These are phyloP conservation scores for Pythium chondricola DNA, from an alignment of 352 stramenopile species.

Conservation along the genomic window DNA sequence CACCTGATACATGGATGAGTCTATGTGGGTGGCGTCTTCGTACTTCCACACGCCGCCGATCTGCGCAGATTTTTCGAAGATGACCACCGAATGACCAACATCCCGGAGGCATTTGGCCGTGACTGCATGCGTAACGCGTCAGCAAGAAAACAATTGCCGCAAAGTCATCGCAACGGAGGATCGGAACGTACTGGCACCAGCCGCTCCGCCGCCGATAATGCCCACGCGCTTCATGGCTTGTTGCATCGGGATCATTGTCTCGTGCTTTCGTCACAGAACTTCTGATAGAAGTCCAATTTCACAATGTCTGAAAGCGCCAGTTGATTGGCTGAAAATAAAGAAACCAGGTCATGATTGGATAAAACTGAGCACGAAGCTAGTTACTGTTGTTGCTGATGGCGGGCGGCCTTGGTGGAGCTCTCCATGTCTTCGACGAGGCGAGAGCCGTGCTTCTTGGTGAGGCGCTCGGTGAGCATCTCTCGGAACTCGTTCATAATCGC, in stretches of 20 bases:
- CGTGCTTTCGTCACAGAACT: background rate
- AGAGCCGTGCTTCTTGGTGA: slow-evolving; percentile 86
- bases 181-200: slow-evolving; percentile 58
- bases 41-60: slow-evolving; percentile 82
- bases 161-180: background rate
- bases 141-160: background rate
- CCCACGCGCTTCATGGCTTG: slow-evolving; percentile 30
- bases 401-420: slow-evolving; percentile 40
- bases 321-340: slow-evolving; percentile 14
- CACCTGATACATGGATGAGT: slow-evolving; percentile 73
- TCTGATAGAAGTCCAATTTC: no score
- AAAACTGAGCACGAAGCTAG: background rate
- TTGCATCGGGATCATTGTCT: background rate
- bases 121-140: slow-evolving; percentile 27
- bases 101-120: slow-evolving; percentile 62
- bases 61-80: slow-evolving; percentile 61
- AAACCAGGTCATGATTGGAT: background rate
- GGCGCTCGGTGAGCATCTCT: slow-evolving; percentile 84
- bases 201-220: slow-evolving; percentile 64
- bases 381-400: slow-evolving; percentile 30
- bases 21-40: slow-evolving; percentile 31
- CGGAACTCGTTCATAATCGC: slow-evolving; percentile 97
- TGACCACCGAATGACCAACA: slow-evolving; percentile 54
- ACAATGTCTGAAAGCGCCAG: background rate
- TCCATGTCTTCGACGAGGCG: slow-evolving; percentile 85